Base-by-base conservation (phyloP, 495 filamentous ascomycete genomes). In the Penicillium coprophilum region DNA sequence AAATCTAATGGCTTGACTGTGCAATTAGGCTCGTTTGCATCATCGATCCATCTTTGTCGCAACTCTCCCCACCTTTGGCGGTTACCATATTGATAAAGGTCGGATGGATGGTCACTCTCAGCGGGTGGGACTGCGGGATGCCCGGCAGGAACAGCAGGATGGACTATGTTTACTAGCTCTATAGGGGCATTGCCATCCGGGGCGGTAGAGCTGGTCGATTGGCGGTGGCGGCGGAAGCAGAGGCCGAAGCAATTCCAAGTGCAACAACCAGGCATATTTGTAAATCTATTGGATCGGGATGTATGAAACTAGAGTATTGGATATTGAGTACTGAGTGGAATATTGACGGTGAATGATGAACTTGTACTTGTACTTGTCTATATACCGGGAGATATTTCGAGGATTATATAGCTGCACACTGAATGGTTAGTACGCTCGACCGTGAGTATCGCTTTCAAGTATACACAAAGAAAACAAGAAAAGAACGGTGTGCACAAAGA, bases 1-100 rank as follows among this genome's bases (percentile, higher is more conserved):
- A 30, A 13, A 11, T 4, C 3, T 13, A 9, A 15, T 19, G n/a
- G 6, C 28, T 15, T 6, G 4, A 36, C 47, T 15, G 13, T 27
- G 11, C 27, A 32, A 3, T 34, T 23, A 21, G 47, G 19, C 34
- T 21, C 32, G n/a, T 28, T 19, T 17, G 20, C 11, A 13, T 50
- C 34, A 3, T 50, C 30, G 23, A 50, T 21, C 48, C 32, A 50
- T 28, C 32, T 27, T 17, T 50, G 48, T n/a, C 34, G 34, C 21
- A 24, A 27, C 13, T 15, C 34, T 28, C 48, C 48, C 15, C 15
- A 13, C 48, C 24, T 23, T 9, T 38, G 21, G 8, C 38, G 32
- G 9, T 7, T 3, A 4, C 45, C 45, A 9, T 30, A 28, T 9
- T 17, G 15, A 34, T 47, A 49, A 15, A 0, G 4, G 28, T 13